Evolutionary conservation across 768 basidiomycete species (phyloP).

Genomic region (Candolleomyces efflorescens): DNA sequence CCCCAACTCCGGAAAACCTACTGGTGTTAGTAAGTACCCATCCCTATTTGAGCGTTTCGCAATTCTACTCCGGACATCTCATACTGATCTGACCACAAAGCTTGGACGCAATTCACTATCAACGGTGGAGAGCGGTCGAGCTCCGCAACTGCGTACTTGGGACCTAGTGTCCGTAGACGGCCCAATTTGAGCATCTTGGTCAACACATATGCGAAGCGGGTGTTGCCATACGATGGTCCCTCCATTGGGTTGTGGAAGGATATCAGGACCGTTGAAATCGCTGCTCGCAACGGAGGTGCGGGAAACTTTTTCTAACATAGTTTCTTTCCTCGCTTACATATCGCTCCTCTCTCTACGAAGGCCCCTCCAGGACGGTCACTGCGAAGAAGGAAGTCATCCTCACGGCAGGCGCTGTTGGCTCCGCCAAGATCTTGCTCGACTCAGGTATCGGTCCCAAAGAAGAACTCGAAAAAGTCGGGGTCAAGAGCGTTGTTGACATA

Average conservation of each 20-base stretch:
- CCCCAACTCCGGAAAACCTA: slow-evolving; percentile 10
- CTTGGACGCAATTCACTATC: slow-evolving; percentile 3
- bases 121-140: not conserved
- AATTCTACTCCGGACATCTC: not conserved
- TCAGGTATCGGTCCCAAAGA: slow-evolving; percentile 21
- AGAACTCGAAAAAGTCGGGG: slow-evolving; percentile 11
- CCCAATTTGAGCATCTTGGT: slow-evolving; percentile 9
- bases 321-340: not conserved
- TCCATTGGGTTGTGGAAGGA: slow-evolving; percentile 7
- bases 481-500: slow-evolving; percentile 13
- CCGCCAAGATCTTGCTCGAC: slow-evolving; percentile 19
- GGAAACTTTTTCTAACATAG: too few relatives aligned
- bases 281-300: slow-evolving; percentile 2
- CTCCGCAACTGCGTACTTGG: not conserved
- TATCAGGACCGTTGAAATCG: slow-evolving; percentile 11
- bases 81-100: not conserved
- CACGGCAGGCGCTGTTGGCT: slow-evolving; percentile 27
- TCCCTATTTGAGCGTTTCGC: not conserved
- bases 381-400: slow-evolving; percentile 28
- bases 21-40: slow-evolving; percentile 6
- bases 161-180: not conserved
- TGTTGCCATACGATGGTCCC: not conserved
- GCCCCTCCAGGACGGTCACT: slow-evolving; percentile 6
- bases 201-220: slow-evolving; percentile 11
- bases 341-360: not conserved